Percentiles rank a stretch among this genome's conserved stretches.
Conservation (phyloP, 768 basidiomycete species). For the Suillus placidus region DNA sequence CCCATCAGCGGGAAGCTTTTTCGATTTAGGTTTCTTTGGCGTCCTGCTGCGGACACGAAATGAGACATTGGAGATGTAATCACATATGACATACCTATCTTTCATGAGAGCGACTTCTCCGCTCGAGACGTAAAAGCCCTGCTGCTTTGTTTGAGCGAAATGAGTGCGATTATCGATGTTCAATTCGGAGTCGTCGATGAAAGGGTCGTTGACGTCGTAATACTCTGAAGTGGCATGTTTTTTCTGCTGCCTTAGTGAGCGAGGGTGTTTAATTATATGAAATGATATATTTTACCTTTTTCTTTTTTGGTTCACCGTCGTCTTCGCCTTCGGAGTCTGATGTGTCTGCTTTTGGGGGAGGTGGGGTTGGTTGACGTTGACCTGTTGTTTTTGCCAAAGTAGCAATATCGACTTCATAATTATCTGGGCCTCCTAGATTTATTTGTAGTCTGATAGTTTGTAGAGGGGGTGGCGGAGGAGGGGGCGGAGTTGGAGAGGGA, state of each 20-base stretch:
- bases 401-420: conserved; percentile 74
- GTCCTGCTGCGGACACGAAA: conserved; percentile 39
- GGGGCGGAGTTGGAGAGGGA: conserved; percentile 61
- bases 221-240: conserved; percentile 67
- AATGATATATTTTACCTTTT: conserved; percentile 34
- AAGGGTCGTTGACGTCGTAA: conserved; percentile 91
- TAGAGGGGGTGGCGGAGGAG: conserved; percentile 49
- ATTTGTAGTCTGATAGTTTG: conserved; percentile 73
- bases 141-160: conserved; percentile 89
- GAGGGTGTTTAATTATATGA: background rate
- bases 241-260: conserved; percentile 40
- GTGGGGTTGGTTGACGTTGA: conserved; percentile 63
- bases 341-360: conserved; percentile 48
- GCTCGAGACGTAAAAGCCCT: conserved; percentile 89
- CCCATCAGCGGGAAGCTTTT: conserved; percentile 42
- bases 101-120: conserved; percentile 87
- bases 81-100: conserved; percentile 52
- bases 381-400: conserved; percentile 62
- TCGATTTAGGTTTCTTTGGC: conserved; percentile 74
- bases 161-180: conserved; percentile 88
- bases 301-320: conserved; percentile 38
- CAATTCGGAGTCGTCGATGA: conserved; percentile 97
- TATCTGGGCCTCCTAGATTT: conserved; percentile 67
- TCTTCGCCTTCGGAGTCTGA: conserved; percentile 61
- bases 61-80: conserved; percentile 12